Conservation (phyloP, 164 flowering plant species). For the Chimonanthus salicifolius region DNA sequence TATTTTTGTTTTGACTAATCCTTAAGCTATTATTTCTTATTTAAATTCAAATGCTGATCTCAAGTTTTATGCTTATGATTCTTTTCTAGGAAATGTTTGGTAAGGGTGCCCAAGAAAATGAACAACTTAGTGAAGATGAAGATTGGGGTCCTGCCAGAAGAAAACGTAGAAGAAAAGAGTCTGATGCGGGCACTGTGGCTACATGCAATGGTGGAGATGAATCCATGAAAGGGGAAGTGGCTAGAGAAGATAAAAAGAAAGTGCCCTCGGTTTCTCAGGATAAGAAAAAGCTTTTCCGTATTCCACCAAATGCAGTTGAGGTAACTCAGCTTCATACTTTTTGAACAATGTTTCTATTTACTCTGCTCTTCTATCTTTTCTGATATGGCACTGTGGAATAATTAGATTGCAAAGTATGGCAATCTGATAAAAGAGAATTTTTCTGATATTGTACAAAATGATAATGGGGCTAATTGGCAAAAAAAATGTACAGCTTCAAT, state of each 20-base stretch:
- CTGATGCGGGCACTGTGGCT: slow-evolving; percentile 58
- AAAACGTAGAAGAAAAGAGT: slow-evolving; percentile 57
- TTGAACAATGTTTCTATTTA: neutral
- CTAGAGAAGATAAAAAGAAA: slow-evolving; percentile 20
- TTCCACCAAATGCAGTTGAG: slow-evolving; percentile 75
- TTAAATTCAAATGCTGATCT: neutral
- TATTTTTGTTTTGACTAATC: no score
- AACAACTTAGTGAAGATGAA: slow-evolving; percentile 85
- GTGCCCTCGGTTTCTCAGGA: slow-evolving; percentile 16
- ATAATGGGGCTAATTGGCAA: no score
- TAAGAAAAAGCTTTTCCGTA: slow-evolving; percentile 49
- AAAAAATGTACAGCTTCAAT: no score
- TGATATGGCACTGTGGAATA: neutral
- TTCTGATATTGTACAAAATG: no score
- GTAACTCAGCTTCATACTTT: slow-evolving; percentile 21
- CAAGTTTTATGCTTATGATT: neutral
- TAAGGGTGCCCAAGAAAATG: slow-evolving; percentile 48
- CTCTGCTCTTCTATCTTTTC: neutral
- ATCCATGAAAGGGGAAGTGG: slow-evolving; percentile 14
- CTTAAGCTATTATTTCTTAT: neutral
- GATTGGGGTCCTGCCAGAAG: slow-evolving; percentile 89
- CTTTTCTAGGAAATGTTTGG: slow-evolving; percentile 87
- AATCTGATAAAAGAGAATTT: no score
- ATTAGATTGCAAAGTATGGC: neutral
- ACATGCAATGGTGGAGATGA: slow-evolving; percentile 38